Percentiles rank a stretch among this genome's conserved stretches.
Evolutionary conservation across 768 basidiomycete species (phyloP).

Genomic region (Leccinum fibrillosum): DNA sequence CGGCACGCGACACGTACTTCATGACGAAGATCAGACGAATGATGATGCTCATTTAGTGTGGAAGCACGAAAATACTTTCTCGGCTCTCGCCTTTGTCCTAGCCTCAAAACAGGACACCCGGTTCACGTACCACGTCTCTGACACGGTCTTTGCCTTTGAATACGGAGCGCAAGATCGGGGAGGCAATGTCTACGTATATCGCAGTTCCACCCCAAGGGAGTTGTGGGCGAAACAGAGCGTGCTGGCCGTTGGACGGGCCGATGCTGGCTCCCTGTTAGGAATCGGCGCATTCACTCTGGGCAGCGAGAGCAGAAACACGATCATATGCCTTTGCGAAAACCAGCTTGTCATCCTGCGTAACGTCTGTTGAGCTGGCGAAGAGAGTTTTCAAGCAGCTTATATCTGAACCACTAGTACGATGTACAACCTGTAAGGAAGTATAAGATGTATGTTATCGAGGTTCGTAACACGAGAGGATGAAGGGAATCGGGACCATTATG

Average conservation of each 20-base stretch:
- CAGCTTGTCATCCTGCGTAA: constrained; percentile 61
- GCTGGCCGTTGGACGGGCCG: constrained; percentile 67
- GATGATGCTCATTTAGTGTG: constrained; percentile 40
- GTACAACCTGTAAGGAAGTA: constrained; percentile 35
- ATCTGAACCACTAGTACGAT: constrained; percentile 28
- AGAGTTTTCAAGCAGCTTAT: constrained; percentile 20
- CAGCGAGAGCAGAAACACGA: constrained; percentile 32
- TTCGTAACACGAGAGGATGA: constrained; percentile 22
- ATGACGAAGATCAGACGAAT: constrained; percentile 16
- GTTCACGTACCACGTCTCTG: constrained; percentile 70
- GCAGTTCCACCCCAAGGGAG: constrained; percentile 46
- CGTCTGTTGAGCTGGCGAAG: constrained; percentile 23
- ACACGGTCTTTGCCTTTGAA: constrained; percentile 79
- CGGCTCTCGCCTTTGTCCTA: constrained; percentile 89
- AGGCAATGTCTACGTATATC: constrained; percentile 87
- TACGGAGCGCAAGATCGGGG: constrained; percentile 63
- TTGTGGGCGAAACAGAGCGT: constrained; percentile 79
- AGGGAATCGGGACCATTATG: constrained; percentile 32
- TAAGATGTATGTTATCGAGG: constrained; percentile 35
- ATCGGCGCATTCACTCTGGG: constrained; percentile 49
- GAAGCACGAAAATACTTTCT: constrained; percentile 80
- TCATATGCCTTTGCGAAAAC: constrained; percentile 76
- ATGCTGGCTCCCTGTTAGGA: constrained; percentile 74
- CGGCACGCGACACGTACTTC: constrained; percentile 58
- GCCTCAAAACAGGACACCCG: constrained; percentile 89